These are phyloP conservation scores for Cubamyces sp. DNA, from an alignment of 768 basidiomycete genomes.

Conservation along the genomic window DNA sequence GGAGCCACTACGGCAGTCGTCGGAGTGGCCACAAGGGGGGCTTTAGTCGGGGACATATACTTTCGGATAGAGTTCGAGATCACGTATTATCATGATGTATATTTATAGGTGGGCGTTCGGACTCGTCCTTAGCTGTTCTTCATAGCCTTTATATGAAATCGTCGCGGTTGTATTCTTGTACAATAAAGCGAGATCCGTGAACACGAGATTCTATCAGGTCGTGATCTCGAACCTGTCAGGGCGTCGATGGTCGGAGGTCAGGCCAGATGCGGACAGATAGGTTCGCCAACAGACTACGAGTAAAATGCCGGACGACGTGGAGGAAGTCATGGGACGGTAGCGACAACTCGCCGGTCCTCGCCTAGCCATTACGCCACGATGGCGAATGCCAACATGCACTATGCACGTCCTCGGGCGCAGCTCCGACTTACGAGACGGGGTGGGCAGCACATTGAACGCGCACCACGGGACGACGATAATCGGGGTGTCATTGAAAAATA, in stretches of 20 bases:
- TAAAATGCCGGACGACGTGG: too few relatives aligned
- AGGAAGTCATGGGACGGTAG: too few relatives aligned
- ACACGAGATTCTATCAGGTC: conserved; percentile 23
- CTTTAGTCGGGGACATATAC: neutral
- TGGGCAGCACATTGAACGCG: too few relatives aligned
- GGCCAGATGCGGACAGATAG: too few relatives aligned
- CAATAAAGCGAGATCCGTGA: conserved; percentile 17
- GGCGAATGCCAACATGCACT: too few relatives aligned
- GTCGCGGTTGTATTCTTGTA: neutral
- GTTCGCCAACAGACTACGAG: too few relatives aligned
- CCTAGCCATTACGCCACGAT: too few relatives aligned
- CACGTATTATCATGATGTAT: conserved; percentile 7
- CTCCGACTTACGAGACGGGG: too few relatives aligned
- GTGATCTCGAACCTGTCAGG: conserved; percentile 12
- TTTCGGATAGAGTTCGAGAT: conserved; percentile 5
- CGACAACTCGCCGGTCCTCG: neutral
- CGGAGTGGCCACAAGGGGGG: conserved; percentile 21
- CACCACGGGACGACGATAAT: too few relatives aligned
- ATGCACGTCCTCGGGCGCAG: too few relatives aligned
- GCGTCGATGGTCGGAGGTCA: too few relatives aligned
- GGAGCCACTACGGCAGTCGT: conserved; percentile 49
- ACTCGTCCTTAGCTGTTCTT: neutral
- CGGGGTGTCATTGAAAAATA: too few relatives aligned
- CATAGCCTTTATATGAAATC: neutral
- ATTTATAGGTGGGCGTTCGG: conserved; percentile 17